Evolutionary conservation across 148 eudicot genomes (phyloP).

Genomic region (Diospyros lotus): DNA sequence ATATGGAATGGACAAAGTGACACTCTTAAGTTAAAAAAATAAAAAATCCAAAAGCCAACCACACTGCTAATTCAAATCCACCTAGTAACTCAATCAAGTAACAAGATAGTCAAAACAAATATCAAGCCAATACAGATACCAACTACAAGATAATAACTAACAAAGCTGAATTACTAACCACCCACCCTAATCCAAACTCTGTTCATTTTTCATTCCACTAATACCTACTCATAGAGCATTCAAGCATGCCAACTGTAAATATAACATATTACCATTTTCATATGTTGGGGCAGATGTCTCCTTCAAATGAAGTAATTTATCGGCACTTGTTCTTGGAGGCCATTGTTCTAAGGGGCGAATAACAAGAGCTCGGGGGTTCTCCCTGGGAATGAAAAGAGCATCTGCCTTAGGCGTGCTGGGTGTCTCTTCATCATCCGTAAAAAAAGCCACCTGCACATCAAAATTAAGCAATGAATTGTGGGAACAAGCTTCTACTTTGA

Average conservation of each 20-base stretch:
- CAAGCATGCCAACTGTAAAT: conserved; percentile 3
- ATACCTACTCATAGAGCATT: background rate
- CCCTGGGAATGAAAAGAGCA: conserved; percentile 87
- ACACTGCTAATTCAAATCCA: background rate
- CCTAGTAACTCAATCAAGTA: background rate
- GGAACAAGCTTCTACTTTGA: background rate
- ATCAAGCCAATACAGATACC: background rate
- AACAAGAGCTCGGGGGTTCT: conserved; percentile 89
- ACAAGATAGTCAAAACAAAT: background rate
- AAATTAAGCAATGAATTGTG: background rate
- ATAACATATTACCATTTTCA: conserved; percentile 55
- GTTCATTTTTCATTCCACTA: background rate
- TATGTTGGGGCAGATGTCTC: conserved; percentile 28
- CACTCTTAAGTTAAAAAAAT: background rate
- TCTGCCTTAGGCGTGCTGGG: conserved; percentile 87
- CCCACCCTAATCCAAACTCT: too few relatives aligned
- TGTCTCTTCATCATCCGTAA: conserved; percentile 75
- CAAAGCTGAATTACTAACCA: background rate
- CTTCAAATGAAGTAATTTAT: conserved; percentile 42
- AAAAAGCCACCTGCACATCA: conserved; percentile 67
- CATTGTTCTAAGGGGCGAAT: conserved; percentile 79
- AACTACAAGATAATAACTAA: background rate
- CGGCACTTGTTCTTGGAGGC: conserved; percentile 43
- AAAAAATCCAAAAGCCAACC: background rate
- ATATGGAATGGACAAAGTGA: background rate